A percentile compares a stretch with the other conserved stretches of the same genome.
Evolutionary conservation across 805 yeast genomes (phyloP).

Genomic region (Ogataea ganodermae): DNA sequence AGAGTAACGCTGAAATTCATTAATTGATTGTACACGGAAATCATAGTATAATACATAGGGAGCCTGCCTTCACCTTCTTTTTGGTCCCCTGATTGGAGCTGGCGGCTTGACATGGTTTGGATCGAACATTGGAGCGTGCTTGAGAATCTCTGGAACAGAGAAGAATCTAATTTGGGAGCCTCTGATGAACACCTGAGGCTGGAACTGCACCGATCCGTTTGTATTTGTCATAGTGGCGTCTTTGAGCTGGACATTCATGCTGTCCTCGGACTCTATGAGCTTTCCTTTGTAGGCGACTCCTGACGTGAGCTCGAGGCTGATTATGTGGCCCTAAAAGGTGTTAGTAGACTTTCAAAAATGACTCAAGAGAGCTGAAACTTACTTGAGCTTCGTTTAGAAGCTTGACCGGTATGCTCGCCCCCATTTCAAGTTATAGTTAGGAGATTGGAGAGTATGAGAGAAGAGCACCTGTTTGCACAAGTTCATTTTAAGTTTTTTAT

Average conservation of each 20-base stretch:
- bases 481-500: neutral
- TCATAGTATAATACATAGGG: no score
- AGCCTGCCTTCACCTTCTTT: conserved; percentile 16
- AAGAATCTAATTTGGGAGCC: conserved; percentile 88
- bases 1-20: no score
- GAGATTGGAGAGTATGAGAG: no score
- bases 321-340: conserved; percentile 67
- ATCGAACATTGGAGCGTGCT: conserved; percentile 87
- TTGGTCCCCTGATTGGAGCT: conserved; percentile 64
- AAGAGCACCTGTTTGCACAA: no score
- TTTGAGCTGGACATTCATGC: conserved; percentile 85
- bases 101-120: conserved; percentile 56
- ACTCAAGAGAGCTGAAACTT: no score
- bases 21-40: no score
- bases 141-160: conserved; percentile 83
- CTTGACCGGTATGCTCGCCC: conserved; percentile 79
- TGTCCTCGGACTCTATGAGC: conserved; percentile 82
- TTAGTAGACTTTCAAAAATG: no score
- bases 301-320: conserved; percentile 77
- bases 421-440: no score
- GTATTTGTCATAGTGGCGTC: conserved; percentile 80
- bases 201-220: conserved; percentile 72
- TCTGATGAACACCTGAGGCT: conserved; percentile 85
- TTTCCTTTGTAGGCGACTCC: conserved; percentile 91
- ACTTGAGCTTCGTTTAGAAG: conserved; percentile 80